Evolutionary conservation across 441 rosid species (phyloP).

Genomic region (Eutrema salsugineum): DNA sequence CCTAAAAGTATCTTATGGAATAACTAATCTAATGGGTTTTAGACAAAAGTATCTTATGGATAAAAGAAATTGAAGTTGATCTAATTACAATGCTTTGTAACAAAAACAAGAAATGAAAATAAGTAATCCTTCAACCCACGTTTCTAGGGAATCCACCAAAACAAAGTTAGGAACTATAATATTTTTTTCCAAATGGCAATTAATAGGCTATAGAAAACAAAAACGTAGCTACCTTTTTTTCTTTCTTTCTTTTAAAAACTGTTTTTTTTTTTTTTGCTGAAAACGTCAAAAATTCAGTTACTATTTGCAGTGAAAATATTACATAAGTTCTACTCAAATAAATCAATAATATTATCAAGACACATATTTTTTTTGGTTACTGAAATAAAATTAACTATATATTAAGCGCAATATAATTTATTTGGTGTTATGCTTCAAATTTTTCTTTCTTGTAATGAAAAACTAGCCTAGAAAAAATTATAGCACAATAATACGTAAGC

Average conservation of each 20-base stretch:
- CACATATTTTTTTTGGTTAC: not conserved
- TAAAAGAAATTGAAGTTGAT: not conserved
- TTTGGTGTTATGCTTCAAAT: not conserved
- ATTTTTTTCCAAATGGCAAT: not conserved
- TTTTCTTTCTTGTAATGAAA: not conserved
- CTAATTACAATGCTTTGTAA: not conserved
- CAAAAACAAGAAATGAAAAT: not conserved
- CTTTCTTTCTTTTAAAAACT: not conserved
- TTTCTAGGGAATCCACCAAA: not conserved
- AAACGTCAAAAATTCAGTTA: conserved; percentile 13
- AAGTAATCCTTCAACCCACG: not conserved
- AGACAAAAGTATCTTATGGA: not conserved
- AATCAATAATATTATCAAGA: not conserved
- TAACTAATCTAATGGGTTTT: not conserved
- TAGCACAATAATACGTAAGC: not conserved
- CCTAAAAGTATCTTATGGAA: too few species aligned
- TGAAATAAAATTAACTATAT: not conserved
- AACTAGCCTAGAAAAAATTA: not conserved
- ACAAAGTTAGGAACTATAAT: not conserved
- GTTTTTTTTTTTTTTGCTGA: not conserved
- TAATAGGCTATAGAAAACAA: not conserved
- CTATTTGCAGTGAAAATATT: not conserved
- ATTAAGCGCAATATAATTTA: not conserved
- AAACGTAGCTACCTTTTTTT: not conserved
- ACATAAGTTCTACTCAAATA: not conserved